Percentiles rank a stretch among this genome's conserved stretches.
phyloP scores from a whole-genome alignment of 2,329 filamentous ascomycete species.

The Leptosphaerulina australis region DNA sequence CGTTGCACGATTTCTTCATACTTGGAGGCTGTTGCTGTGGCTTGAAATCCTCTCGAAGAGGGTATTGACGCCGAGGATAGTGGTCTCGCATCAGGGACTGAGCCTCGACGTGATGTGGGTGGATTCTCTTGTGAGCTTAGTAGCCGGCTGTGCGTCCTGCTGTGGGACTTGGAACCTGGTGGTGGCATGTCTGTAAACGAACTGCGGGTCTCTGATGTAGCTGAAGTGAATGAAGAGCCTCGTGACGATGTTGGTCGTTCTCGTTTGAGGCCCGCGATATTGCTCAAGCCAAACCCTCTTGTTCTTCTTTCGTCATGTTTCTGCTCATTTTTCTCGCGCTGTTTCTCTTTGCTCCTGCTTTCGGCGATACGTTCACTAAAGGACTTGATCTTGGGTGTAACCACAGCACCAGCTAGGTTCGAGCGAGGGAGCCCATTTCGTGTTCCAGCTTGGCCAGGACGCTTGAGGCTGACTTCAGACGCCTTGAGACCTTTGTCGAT shows the following conservation, averaged over 20 bases:
- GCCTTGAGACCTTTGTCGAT: constrained; percentile 88
- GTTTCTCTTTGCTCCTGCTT: constrained; percentile 57
- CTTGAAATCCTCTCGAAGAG: constrained; percentile 28
- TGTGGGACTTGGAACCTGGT: constrained; percentile 15
- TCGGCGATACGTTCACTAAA: constrained; percentile 89
- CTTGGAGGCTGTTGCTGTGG: constrained; percentile 31
- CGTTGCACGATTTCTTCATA: constrained; percentile 41
- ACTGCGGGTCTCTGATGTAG: constrained; percentile 21
- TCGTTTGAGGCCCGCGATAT: constrained; percentile 32
- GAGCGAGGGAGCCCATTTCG: constrained; percentile 28
- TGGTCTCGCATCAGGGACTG: constrained; percentile 14
- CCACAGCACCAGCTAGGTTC: constrained; percentile 52
- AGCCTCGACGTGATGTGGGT: constrained; percentile 29
- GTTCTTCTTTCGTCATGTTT: constrained; percentile 52
- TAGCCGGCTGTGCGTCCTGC: constrained; percentile 27
- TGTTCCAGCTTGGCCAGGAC: constrained; percentile 58
- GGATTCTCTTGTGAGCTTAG: constrained; percentile 23
- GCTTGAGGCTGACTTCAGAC: constrained; percentile 81
- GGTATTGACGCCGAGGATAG: constrained; percentile 32
- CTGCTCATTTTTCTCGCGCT: constrained; percentile 53
- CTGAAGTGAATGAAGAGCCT: constrained; percentile 27
- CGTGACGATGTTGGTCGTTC: constrained; percentile 35
- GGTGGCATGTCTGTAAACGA: constrained; percentile 28
- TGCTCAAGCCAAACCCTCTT: constrained; percentile 48
- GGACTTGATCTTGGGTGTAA: constrained; percentile 54